phyloP scores from a whole-genome alignment of 306 rosid genomes.

The Castanea mollissima region DNA sequence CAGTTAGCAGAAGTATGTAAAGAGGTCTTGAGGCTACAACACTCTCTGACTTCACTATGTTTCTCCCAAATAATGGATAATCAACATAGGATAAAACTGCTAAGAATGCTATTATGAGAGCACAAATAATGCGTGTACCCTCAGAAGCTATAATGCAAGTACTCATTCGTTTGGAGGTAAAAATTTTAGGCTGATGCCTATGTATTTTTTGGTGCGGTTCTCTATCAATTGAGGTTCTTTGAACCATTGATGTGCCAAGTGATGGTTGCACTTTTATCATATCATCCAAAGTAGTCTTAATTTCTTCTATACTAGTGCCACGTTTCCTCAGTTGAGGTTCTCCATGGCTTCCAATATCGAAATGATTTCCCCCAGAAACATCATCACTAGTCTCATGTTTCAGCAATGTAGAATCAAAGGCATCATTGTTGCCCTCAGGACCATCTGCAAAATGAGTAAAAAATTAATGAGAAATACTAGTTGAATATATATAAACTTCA shows the following conservation, averaged over 20 bases:
- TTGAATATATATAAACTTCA: background rate
- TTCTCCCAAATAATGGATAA: slow-evolving; percentile 30
- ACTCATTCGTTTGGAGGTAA: slow-evolving; percentile 65
- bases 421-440: slow-evolving; percentile 13
- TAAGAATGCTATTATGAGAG: slow-evolving; percentile 50
- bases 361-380: slow-evolving; percentile 9
- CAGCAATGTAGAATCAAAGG: slow-evolving; percentile 10
- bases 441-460: slow-evolving; percentile 22
- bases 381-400: slow-evolving; percentile 30
- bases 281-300: slow-evolving; percentile 3
- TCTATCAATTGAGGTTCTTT: slow-evolving; percentile 6
- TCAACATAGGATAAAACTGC: slow-evolving; percentile 51
- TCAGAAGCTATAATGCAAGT: slow-evolving; percentile 61
- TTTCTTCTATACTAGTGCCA: background rate
- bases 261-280: slow-evolving; percentile 6
- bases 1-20: slow-evolving; percentile 60
- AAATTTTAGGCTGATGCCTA: slow-evolving; percentile 20
- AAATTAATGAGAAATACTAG: slow-evolving; percentile 1
- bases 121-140: slow-evolving; percentile 45
- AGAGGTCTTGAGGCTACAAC: slow-evolving; percentile 61
- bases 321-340: slow-evolving; percentile 1
- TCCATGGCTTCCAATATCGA: background rate
- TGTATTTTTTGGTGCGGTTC: slow-evolving; percentile 6
- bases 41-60: slow-evolving; percentile 39
- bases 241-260: slow-evolving; percentile 5